Percentiles rank a stretch among this genome's conserved stretches.
Conservation (phyloP, 2,329 filamentous ascomycete genomes). For the Grosmannia huntii region DNA sequence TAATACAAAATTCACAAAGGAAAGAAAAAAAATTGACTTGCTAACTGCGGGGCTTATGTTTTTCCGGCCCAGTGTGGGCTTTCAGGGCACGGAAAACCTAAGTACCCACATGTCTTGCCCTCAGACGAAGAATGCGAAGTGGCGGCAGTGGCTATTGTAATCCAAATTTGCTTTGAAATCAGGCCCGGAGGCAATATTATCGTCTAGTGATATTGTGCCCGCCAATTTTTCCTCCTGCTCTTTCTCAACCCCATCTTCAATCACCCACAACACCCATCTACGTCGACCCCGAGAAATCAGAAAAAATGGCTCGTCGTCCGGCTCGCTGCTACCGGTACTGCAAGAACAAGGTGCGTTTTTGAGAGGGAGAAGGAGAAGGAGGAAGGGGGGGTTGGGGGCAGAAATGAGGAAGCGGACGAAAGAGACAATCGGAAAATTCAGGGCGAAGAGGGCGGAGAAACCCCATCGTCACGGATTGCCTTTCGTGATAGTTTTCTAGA, state of each 20-base stretch:
- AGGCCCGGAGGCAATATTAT: conserved; percentile 16
- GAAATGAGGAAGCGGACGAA: background rate
- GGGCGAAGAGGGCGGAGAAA: no score
- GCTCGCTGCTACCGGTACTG: conserved; percentile 99
- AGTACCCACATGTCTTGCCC: conserved; percentile 19
- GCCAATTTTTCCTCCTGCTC: conserved; percentile 8
- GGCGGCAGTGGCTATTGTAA: conserved; percentile 1
- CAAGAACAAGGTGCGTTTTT: conserved; percentile 93
- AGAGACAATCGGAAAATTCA: background rate
- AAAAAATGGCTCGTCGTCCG: conserved; percentile 98
- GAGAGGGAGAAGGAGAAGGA: conserved; percentile 2
- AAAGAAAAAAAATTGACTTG: background rate
- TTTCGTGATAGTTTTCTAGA: no score
- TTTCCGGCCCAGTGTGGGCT: conserved; percentile 5
- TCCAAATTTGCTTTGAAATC: conserved; percentile 40
- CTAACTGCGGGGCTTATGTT: conserved; percentile 5
- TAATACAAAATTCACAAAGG: background rate
- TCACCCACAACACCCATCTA: conserved; percentile 12
- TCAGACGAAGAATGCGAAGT: conserved; percentile 9
- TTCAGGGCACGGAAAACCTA: conserved; percentile 21
- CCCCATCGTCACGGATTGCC: no score
- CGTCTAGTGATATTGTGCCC: background rate
- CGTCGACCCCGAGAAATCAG: conserved; percentile 28
- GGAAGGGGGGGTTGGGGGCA: background rate
- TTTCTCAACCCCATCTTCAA: conserved; percentile 27